phyloP scores from a whole-genome alignment of 768 basidiomycete genomes.

The Mycena chlorophos region DNA sequence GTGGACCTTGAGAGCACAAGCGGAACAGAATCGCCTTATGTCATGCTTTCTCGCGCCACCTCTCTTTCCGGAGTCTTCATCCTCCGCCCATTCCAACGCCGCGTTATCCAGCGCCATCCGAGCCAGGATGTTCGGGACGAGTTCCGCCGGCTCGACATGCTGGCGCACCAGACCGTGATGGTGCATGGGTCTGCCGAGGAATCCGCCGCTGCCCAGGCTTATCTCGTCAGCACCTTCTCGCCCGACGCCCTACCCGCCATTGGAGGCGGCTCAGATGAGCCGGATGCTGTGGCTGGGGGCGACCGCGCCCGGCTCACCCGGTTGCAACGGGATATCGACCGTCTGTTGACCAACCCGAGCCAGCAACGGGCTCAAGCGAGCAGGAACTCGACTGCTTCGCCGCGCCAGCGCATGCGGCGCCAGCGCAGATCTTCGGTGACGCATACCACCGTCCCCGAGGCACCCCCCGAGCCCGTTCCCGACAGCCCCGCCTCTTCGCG shows the following conservation, averaged over 20 bases:
- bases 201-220: neutral
- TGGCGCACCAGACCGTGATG: neutral
- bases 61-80: conserved; percentile 32
- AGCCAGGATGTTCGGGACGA: neutral
- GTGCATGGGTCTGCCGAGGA: neutral
- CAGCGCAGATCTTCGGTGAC: too few relatives aligned
- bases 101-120: conserved; percentile 4
- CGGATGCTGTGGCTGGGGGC: neutral
- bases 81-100: conserved; percentile 26
- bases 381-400: neutral
- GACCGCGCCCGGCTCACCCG: neutral
- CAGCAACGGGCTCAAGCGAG: neutral
- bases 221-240: neutral
- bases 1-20: conserved; percentile 33
- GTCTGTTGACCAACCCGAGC: neutral
- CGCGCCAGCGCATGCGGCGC: neutral
- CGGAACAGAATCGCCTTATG: conserved; percentile 39
- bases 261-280: neutral
- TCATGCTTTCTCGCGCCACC: conserved; percentile 40
- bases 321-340: neutral
- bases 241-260: neutral
- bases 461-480: too few relatives aligned
- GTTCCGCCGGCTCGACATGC: neutral
- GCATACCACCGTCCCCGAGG: too few relatives aligned
- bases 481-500: too few relatives aligned